A percentile compares a stretch with the other conserved stretches of the same genome.
phyloP scores from a whole-genome alignment of 2,329 filamentous ascomycete species.

The Apiospora kogelbergensis region DNA sequence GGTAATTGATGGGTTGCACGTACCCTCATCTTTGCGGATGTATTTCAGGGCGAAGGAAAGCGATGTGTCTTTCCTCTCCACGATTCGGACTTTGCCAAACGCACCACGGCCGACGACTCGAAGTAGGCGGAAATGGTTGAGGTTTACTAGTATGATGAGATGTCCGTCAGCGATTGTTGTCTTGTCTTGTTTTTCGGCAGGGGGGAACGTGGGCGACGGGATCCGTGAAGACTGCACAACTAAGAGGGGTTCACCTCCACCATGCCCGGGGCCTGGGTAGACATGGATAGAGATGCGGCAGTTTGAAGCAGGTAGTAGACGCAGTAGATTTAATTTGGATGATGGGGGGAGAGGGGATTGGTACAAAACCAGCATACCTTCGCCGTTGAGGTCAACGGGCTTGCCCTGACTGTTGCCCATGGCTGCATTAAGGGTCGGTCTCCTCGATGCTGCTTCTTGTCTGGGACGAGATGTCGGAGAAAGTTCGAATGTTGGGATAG shows the following conservation, averaged over 20 bases:
- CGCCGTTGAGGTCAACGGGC: constrained; percentile 86
- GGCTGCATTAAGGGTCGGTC: constrained; percentile 9
- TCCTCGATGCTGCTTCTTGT: constrained; percentile 3
- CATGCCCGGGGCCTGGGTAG: background rate
- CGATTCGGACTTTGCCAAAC: constrained; percentile 98
- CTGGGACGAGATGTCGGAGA: background rate
- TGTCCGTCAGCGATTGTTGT: background rate
- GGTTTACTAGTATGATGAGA: constrained; percentile 65
- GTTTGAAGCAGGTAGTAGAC: background rate
- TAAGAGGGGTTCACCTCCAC: background rate
- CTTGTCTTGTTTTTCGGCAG: background rate
- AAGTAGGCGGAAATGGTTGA: constrained; percentile 94
- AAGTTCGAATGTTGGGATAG: background rate
- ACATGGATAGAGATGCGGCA: background rate
- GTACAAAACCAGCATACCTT: constrained; percentile 62
- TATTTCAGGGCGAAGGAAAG: constrained; percentile 97
- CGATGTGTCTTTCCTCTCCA: constrained; percentile 93
- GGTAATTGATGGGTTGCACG: constrained; percentile 28
- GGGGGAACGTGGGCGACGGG: background rate
- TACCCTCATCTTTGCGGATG: constrained; percentile 97
- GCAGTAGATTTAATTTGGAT: background rate
- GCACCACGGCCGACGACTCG: constrained; percentile 96
- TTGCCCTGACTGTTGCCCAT: constrained; percentile 98
- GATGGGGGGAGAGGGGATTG: background rate
- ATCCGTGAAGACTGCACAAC: constrained; percentile 3